These are phyloP conservation scores for Peterozyma toletana DNA, from an alignment of 805 yeast genomes.

Conservation along the genomic window DNA sequence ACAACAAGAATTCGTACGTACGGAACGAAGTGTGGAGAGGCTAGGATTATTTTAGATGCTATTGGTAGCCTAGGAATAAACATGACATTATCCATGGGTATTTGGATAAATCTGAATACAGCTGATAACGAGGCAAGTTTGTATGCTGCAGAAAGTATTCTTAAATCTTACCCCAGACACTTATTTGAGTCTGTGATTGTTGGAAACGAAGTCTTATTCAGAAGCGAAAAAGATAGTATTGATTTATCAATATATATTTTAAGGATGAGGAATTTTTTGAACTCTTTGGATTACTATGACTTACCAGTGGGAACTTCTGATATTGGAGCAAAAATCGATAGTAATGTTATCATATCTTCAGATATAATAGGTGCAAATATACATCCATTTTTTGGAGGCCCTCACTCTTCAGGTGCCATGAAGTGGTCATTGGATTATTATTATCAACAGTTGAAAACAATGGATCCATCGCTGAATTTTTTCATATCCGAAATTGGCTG, in stretches of 20 bases:
- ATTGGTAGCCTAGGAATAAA: slow-evolving; percentile 42
- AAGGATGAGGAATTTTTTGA: slow-evolving; percentile 30
- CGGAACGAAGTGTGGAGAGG: slow-evolving; percentile 58
- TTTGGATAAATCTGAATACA: slow-evolving; percentile 49
- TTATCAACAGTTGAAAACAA: slow-evolving; percentile 26
- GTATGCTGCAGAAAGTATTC: slow-evolving; percentile 30
- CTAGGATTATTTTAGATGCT: slow-evolving; percentile 42
- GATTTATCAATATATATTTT: slow-evolving; percentile 34
- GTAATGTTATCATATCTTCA: slow-evolving; percentile 30
- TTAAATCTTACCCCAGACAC: slow-evolving; percentile 34
- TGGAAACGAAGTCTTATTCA: slow-evolving; percentile 57
- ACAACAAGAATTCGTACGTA: slow-evolving; percentile 52
- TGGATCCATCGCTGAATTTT: slow-evolving; percentile 15
- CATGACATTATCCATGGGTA: slow-evolving; percentile 53
- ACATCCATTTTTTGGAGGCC: slow-evolving; percentile 66
- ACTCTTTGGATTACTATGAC: slow-evolving; percentile 23
- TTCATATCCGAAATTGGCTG: slow-evolving; percentile 63
- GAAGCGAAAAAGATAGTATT: slow-evolving; percentile 35
- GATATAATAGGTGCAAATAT: slow-evolving; percentile 59
- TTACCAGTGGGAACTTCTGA: slow-evolving; percentile 62
- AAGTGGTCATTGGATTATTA: slow-evolving; percentile 47
- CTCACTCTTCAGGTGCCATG: slow-evolving; percentile 34
- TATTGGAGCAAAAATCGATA: slow-evolving; percentile 38
- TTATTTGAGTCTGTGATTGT: slow-evolving; percentile 45
- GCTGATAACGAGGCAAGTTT: slow-evolving; percentile 39